Evolutionary conservation across 129 eudicot species (phyloP).

Genomic region (Daucus carota): DH1_v3.0 NC_030382.2:46554001-46554500

Average conservation of each 20-base stretch:
- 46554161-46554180: background rate
- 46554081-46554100: background rate
- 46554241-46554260: slow-evolving; percentile 89
- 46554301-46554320: slow-evolving; percentile 88
- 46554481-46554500: slow-evolving; percentile 69
- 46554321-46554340: slow-evolving; percentile 89
- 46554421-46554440: slow-evolving; percentile 22
- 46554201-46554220: slow-evolving; percentile 80
- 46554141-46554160: background rate
- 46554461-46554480: slow-evolving; percentile 89
- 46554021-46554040: too few species aligned
- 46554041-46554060: background rate
- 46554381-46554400: slow-evolving; percentile 72
- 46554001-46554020: background rate
- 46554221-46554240: slow-evolving; percentile 63
- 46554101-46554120: background rate
- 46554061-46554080: background rate
- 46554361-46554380: slow-evolving; percentile 56
- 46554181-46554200: slow-evolving; percentile 68
- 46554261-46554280: slow-evolving; percentile 88
- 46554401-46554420: slow-evolving; percentile 41
- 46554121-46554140: background rate
- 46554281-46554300: slow-evolving; percentile 89
- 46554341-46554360: slow-evolving; percentile 65
- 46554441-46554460: slow-evolving; percentile 32